Conservation (phyloP, 129 eudicot genomes). For the Logfia minima region DNA sequence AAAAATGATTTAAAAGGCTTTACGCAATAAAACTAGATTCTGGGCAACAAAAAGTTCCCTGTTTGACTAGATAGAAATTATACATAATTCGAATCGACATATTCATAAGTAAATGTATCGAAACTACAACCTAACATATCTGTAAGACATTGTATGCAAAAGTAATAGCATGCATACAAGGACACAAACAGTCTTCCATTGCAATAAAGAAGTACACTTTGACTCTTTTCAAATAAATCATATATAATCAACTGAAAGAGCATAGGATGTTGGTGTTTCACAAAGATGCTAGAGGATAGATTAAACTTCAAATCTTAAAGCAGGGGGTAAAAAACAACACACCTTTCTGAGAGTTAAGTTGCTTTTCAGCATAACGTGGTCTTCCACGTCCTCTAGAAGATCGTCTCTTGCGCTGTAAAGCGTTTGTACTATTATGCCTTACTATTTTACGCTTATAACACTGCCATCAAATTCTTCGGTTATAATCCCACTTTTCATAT, state of each 20-base stretch:
- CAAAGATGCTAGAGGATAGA: not conserved
- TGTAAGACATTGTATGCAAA: not conserved
- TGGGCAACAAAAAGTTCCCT: not conserved
- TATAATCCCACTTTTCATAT: not conserved
- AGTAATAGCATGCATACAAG: not conserved
- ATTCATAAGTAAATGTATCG: not conserved
- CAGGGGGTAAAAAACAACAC: not conserved
- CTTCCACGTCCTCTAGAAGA: constrained; percentile 52
- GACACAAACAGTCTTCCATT: not conserved
- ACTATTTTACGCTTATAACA: constrained; percentile 23
- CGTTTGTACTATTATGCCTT: constrained; percentile 12
- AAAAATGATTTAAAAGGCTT: not conserved
- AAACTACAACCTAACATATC: not conserved
- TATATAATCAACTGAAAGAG: not conserved
- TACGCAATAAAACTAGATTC: not conserved
- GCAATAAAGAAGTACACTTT: not conserved
- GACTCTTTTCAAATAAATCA: not conserved
- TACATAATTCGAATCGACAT: not conserved
- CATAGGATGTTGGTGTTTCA: not conserved
- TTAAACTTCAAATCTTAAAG: not conserved
- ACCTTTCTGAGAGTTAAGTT: constrained; percentile 49
- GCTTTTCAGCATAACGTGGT: constrained; percentile 45
- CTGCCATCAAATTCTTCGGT: constrained; percentile 23
- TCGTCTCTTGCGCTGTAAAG: constrained; percentile 64
- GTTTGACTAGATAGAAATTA: not conserved